phyloP scores from a whole-genome alignment of 345 rosid genomes.

The Lagerstroemia speciosa region DNA sequence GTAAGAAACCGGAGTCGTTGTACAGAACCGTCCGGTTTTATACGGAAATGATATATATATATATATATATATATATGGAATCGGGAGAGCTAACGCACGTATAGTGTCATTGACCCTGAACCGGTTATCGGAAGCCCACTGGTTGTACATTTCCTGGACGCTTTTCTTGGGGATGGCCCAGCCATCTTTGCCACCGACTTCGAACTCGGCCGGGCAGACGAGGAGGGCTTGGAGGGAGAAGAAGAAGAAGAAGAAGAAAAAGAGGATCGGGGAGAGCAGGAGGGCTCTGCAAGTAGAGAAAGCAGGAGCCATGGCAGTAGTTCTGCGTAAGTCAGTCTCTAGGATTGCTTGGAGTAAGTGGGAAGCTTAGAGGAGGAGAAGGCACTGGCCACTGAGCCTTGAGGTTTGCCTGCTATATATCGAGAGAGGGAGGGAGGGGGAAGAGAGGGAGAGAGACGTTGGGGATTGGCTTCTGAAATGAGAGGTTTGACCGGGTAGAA shows the following conservation, averaged over 20 bases:
- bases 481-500: too few species aligned
- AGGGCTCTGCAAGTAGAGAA: conserved; percentile 2
- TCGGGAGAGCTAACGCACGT: conserved; percentile 29
- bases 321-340: neutral
- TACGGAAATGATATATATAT: too few species aligned
- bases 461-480: too few species aligned
- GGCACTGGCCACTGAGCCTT: neutral
- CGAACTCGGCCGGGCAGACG: conserved; percentile 33
- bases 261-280: too few species aligned
- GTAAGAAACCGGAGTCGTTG: too few species aligned
- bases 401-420: too few species aligned
- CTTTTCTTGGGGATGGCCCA: conserved; percentile 56
- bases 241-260: conserved; percentile 10
- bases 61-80: neutral
- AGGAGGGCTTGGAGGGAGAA: conserved; percentile 12
- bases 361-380: neutral
- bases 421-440: too few species aligned
- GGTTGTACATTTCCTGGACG: conserved; percentile 40
- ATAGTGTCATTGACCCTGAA: conserved; percentile 53
- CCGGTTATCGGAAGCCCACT: conserved; percentile 74
- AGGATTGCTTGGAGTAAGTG: neutral
- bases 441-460: too few species aligned
- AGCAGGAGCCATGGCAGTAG: conserved; percentile 17
- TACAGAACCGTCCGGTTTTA: too few species aligned
- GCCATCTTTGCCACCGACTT: conserved; percentile 55